Evolutionary conservation across 2,329 filamentous ascomycete genomes (phyloP).

Genomic region (Coniochaeta sp.): DNA sequence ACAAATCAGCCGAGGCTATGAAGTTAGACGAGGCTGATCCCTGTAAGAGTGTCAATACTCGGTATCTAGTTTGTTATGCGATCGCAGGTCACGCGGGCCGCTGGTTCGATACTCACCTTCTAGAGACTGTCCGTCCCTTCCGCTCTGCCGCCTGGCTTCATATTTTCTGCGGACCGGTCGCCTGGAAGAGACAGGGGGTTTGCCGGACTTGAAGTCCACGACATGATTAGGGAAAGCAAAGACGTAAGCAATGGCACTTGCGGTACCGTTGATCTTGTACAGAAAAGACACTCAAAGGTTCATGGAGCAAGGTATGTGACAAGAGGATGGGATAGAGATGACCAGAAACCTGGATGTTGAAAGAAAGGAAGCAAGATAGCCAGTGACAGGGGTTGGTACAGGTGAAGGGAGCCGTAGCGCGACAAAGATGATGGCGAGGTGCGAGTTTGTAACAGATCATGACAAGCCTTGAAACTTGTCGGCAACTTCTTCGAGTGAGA

Average conservation of each 20-base stretch:
- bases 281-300: not conserved
- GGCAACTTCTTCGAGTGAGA: not conserved
- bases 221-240: not conserved
- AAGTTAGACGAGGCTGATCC: not conserved
- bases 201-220: not conserved
- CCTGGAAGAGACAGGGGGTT: not conserved
- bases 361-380: not conserved
- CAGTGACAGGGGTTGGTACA: not conserved
- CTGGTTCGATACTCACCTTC: not conserved
- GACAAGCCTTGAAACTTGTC: not conserved
- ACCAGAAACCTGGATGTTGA: not conserved
- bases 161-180: not conserved
- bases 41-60: not conserved
- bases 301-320: not conserved
- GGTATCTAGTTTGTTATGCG: not conserved
- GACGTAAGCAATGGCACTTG: too few species aligned
- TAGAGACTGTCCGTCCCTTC: not conserved
- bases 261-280: too few species aligned
- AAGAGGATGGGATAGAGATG: not conserved
- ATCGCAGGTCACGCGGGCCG: not conserved
- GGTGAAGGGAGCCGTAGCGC: not conserved
- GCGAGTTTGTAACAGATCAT: not conserved
- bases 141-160: not conserved
- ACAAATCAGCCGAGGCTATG: not conserved
- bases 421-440: not conserved